Evolutionary conservation across 2,329 filamentous ascomycete genomes (phyloP).

Genomic region (Davidsoniella virescens): DNA sequence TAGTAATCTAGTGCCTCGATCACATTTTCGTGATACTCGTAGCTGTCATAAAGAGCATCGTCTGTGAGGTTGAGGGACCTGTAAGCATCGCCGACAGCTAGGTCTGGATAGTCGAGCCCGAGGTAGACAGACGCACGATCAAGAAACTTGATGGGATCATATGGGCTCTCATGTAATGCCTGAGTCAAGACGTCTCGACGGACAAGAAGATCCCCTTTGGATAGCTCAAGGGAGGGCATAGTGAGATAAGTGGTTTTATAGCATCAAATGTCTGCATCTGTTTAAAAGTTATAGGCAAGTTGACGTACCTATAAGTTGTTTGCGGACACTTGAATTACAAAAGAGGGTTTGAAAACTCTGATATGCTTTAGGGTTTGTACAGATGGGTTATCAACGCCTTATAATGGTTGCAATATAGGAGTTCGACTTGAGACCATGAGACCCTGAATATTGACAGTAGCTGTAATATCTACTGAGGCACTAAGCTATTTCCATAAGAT

Average conservation of each 20-base stretch:
- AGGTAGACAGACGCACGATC: slow-evolving; percentile 57
- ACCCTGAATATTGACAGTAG: too few relatives aligned
- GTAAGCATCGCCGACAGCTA: slow-evolving; percentile 81
- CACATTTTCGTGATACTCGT: slow-evolving; percentile 65
- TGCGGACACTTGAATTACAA: background rate
- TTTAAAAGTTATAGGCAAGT: too few relatives aligned
- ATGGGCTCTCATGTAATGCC: slow-evolving; percentile 33
- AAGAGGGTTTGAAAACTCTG: background rate
- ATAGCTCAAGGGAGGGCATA: background rate
- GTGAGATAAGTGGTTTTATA: background rate
- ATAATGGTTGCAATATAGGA: too few relatives aligned
- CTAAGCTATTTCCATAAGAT: too few relatives aligned
- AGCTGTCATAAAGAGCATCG: slow-evolving; percentile 59
- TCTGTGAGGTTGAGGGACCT: slow-evolving; percentile 76
- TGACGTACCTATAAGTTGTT: background rate
- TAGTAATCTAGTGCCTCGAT: slow-evolving; percentile 31
- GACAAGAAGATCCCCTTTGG: slow-evolving; percentile 25
- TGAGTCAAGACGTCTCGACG: slow-evolving; percentile 42
- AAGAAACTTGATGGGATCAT: slow-evolving; percentile 48
- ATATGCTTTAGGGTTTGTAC: too few relatives aligned
- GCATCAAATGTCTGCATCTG: too few relatives aligned
- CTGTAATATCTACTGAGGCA: too few relatives aligned
- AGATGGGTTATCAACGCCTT: too few relatives aligned
- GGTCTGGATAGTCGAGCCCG: slow-evolving; percentile 69
- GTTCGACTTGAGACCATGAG: too few relatives aligned